These are phyloP conservation scores for Leccinum disarticulatum DNA, from an alignment of 768 basidiomycete genomes.

Conservation along the genomic window DNA sequence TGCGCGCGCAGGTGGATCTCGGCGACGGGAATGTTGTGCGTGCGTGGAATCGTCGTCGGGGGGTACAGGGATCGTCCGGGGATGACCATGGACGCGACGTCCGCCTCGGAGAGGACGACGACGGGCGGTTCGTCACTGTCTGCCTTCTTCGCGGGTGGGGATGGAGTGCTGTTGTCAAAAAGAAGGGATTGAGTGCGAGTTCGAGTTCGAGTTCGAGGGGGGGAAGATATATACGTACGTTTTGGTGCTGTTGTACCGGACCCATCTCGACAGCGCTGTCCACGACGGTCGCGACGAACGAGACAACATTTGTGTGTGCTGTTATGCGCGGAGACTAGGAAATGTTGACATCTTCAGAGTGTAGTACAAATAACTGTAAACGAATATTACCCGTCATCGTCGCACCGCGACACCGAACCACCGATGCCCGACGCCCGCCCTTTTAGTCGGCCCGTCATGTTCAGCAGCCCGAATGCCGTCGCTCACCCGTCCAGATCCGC, in stretches of 20 bases:
- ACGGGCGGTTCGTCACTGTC: neutral
- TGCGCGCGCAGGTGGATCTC: slow-evolving; percentile 82
- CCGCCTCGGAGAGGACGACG: slow-evolving; percentile 35
- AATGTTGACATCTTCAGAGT: no score
- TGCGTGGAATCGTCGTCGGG: slow-evolving; percentile 56
- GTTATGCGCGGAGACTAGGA: no score
- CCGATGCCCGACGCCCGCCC: neutral
- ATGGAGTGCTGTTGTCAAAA: slow-evolving; percentile 2
- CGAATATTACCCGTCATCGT: neutral
- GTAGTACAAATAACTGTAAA: neutral
- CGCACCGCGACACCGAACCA: slow-evolving; percentile 5
- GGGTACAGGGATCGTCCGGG: slow-evolving; percentile 60
- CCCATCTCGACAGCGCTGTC: neutral
- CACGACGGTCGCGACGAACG: neutral
- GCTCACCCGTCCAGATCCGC: slow-evolving; percentile 48
- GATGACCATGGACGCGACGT: slow-evolving; percentile 52
- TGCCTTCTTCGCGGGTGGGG: slow-evolving; percentile 1
- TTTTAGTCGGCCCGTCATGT: slow-evolving; percentile 20
- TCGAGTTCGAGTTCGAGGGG: no score
- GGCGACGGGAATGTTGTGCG: slow-evolving; percentile 75
- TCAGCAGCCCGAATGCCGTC: slow-evolving; percentile 31
- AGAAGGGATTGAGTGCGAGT: neutral
- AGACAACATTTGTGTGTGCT: neutral
- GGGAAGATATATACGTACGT: neutral
- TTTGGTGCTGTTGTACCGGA: slow-evolving; percentile 13